A percentile compares a stretch with the other conserved stretches of the same genome.
These are phyloP conservation scores for Phyllosticta citrichinensis DNA, from an alignment of 2,329 filamentous ascomycete genomes.

Conservation along the genomic window DNA sequence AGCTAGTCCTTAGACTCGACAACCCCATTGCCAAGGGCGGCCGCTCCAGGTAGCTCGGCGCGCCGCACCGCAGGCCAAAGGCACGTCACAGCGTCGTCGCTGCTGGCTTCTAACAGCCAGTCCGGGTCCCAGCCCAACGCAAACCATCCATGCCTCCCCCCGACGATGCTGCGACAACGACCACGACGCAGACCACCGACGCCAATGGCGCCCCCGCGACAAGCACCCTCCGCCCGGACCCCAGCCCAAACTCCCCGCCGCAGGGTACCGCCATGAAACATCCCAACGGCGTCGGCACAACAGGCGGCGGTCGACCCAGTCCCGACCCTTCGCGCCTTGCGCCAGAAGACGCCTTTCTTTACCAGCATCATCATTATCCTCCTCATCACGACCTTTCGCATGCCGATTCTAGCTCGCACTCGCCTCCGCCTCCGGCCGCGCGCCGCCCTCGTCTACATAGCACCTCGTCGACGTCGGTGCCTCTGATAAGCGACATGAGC, in stretches of 20 bases:
- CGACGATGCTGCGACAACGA: neutral
- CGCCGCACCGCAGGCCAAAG: neutral
- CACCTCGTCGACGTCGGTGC: slow-evolving; percentile 8
- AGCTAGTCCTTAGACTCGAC: neutral
- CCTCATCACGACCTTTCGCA: slow-evolving; percentile 42
- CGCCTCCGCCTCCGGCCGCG: slow-evolving; percentile 24
- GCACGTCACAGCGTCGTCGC: neutral
- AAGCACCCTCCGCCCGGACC: neutral
- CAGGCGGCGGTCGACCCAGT: neutral
- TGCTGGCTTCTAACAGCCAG: neutral
- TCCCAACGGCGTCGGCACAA: neutral
- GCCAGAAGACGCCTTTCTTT: slow-evolving; percentile 71
- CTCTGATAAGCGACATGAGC: neutral
- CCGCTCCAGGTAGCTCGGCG: neutral
- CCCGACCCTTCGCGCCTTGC: slow-evolving; percentile 48
- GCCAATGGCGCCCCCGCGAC: neutral
- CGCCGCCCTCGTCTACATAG: slow-evolving; percentile 29
- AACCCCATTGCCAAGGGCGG: neutral
- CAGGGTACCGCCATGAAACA: neutral
- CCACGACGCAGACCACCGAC: neutral
- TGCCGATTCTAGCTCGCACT: neutral
- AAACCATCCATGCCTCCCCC: neutral
- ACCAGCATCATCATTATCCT: neutral
- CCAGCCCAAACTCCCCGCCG: neutral
- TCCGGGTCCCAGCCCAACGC: neutral